Evolutionary conservation across 2,329 filamentous ascomycete genomes (phyloP), one percentile per base, ranked within the genome.

Genomic region (Anisogramma anomala): DNA sequence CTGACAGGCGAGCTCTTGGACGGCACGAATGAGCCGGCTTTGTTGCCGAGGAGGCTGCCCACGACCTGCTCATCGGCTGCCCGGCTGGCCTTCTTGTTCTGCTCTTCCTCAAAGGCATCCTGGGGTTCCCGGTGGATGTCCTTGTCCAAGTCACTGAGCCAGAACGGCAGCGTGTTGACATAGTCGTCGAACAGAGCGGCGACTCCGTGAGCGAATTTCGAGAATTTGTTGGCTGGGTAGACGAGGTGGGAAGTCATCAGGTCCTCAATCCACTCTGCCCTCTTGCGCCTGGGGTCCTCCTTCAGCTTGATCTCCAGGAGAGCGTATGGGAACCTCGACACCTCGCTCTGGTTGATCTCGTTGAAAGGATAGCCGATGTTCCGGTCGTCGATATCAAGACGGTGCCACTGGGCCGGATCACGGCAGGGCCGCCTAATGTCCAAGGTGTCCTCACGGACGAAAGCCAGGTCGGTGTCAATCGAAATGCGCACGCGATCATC

Each of bases 81-180:
- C 33, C 79, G 77, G 57, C 83, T 84, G 19, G 82, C 82, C 45
- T 82, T 79, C 44, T 82, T 77, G 59, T 89, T 79, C 58, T 94
- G 87, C 59, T 96, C 88, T 53, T 91, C 82, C 49, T 93, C 83
- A 57, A 94, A 95, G 0, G 89, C 89, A 48, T 76, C 74, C 58
- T 91, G 84, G 0, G 91, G 91, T 57, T 96, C 88, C 57, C 84
- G 86, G 51, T 89, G 81, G 56, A 98, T 98, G 57, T 98, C 91
- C 23, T 77, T 84, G 57, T 95, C 89, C 32, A 96, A 71, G 48
- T 94, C 84, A 53, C 82, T 82, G 25, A 96, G 74, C 91, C 91
- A 98, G 66, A 96, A 95, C 11, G 91, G 91, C 55, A 96, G 79
- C 48, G 78, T 88, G 64, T 96, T 96, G 59, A 98, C 88, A 55